phyloP scores from a whole-genome alignment of 768 basidiomycete genomes.

The Mycena filopes region DNA sequence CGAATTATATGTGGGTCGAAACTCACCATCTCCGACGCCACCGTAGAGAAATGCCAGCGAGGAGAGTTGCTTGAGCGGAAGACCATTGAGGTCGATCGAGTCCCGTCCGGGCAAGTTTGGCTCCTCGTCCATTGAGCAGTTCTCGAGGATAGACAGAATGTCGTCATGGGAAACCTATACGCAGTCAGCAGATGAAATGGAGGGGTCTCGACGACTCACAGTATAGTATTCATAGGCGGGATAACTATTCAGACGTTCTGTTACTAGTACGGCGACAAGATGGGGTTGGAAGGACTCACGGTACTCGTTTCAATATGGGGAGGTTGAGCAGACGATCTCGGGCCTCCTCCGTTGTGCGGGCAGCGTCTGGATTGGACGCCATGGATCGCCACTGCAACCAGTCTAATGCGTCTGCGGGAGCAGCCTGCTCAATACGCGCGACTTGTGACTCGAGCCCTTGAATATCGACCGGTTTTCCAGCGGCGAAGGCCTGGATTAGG shows the following conservation, averaged over 20 bases:
- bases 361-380: too few relatives aligned
- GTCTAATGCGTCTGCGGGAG: neutral
- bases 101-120: neutral
- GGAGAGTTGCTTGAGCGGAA: neutral
- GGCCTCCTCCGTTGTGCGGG: neutral
- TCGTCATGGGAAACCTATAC: conserved; percentile 13
- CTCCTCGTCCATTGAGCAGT: neutral
- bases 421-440: neutral
- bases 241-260: neutral
- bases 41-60: neutral
- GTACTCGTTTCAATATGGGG: neutral
- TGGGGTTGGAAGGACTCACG: too few relatives aligned
- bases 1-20: too few relatives aligned
- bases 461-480: neutral
- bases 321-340: neutral
- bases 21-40: conserved; percentile 10
- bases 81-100: neutral
- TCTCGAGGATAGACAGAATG: neutral
- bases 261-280: too few relatives aligned
- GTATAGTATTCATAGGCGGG: neutral
- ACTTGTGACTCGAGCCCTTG: neutral
- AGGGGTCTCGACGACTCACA: neutral
- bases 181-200: too few relatives aligned
- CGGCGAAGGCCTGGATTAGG: neutral
- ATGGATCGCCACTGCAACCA: neutral